Evolutionary conservation across 805 yeast species (phyloP).

Genomic region (Kuraishia floccosa): DNA sequence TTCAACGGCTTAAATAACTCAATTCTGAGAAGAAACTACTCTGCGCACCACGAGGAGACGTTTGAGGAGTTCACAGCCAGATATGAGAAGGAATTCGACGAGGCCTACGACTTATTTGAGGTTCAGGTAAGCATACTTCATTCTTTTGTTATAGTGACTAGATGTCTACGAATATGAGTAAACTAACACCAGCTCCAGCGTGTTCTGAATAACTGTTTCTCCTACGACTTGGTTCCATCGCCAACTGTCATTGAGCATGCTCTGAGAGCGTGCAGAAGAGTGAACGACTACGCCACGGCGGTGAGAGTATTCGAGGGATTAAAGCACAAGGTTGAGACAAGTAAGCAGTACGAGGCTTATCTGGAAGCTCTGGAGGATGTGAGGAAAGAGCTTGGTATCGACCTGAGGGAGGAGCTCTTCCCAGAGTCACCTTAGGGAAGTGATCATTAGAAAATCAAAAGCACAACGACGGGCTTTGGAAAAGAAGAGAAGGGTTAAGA

Average conservation of each 20-base stretch:
- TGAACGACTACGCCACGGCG: slow-evolving; percentile 97
- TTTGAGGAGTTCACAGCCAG: slow-evolving; percentile 88
- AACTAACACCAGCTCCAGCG: slow-evolving; percentile 29
- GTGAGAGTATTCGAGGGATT: slow-evolving; percentile 97
- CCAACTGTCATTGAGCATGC: slow-evolving; percentile 95
- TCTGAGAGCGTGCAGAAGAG: slow-evolving; percentile 96
- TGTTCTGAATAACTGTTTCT: slow-evolving; percentile 94
- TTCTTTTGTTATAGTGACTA: background rate
- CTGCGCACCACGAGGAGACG: slow-evolving; percentile 83
- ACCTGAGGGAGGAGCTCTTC: slow-evolving; percentile 84
- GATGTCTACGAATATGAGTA: background rate
- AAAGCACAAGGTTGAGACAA: slow-evolving; percentile 91
- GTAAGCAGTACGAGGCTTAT: slow-evolving; percentile 90
- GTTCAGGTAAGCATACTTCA: slow-evolving; percentile 36
- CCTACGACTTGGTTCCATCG: slow-evolving; percentile 97
- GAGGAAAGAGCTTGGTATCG: slow-evolving; percentile 87
- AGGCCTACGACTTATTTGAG: slow-evolving; percentile 80
- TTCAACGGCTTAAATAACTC: too few species aligned
- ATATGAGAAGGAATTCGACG: slow-evolving; percentile 92
- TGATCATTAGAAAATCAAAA: background rate
- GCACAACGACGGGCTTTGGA: too few species aligned
- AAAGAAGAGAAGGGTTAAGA: too few species aligned
- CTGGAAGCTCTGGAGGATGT: slow-evolving; percentile 87
- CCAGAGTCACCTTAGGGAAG: too few species aligned
- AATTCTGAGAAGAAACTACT: slow-evolving; percentile 77